Base-by-base conservation (phyloP, 2,329 filamentous ascomycete species). In the Venturia pyrina region DNA sequence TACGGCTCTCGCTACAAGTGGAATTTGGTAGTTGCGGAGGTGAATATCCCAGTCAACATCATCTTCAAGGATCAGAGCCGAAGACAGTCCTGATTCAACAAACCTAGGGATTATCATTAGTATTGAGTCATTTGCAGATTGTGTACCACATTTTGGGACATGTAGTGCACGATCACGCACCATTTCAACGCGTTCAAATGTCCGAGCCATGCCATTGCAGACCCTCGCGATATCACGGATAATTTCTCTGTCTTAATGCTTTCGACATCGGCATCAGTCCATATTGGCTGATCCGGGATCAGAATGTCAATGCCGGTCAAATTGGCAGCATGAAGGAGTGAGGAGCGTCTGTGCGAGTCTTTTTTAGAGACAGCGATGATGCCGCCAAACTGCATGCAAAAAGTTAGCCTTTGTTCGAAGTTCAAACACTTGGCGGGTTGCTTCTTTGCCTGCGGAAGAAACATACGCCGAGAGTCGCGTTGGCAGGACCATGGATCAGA, bases 11-110 rank as follows among this genome's bases (percentile, higher is more conserved):
- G 75, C 73, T 0, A 73, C 70, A 28, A 71, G 68, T 19, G 74
- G 75, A 43, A 76, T 70, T 68, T 78, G 75, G 28, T 63, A 62
- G 21, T 69, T 72, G 48, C 74, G 74, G 43, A 78, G 71, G 63
- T 72, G 73, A 56, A 77, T 75, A 65, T 75, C 73, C 74, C 74
- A 77, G 68, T 78, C 75, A 6, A 76, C 74, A 66, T 78, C 76
- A 67, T 78, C 76, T 72, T 78, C 76, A 66, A 78, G 65, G 56
- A 78, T 74, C 3, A 78, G 67, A 28, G 73, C 74, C 2, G 75
- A 75, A 24, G 71, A 66, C 28, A 73, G 70, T 56, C 68, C 68
- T 17, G 72, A 73, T 32, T 69, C 68, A 15, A 77, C 69, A 68
- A 78, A 77, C 73, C 72, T 73, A 61, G 48, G 6, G 34, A 37